Evolutionary conservation across 345 rosid species (phyloP), one percentile per base, ranked within the genome.

Genomic region (Linum tenue): DNA sequence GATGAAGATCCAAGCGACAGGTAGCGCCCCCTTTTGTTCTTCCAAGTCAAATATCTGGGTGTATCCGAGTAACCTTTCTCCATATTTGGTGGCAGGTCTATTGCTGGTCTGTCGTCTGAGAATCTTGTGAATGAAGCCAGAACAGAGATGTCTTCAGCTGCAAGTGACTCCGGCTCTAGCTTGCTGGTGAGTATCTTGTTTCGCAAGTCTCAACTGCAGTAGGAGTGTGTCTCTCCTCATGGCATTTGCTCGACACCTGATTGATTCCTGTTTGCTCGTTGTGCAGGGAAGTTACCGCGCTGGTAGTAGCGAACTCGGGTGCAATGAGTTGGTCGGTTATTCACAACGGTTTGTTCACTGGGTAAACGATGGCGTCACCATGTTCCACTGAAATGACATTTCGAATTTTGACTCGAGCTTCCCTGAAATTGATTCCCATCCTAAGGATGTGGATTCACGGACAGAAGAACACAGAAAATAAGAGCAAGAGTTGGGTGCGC

Each of bases 1-100:
- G 96, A 90, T 63, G 97, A 86, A 63, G 96, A 90, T 68, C 69
- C 67, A 53, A 78, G 67, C 69, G 87, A 80, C 66, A 88, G 97
- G 97, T 94, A 80, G 31, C 35, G 37, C 53, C 14, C 53, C 14
- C 14, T 48, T 48, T 48, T 48, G 14, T 48, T 64, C 3, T 41
- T 62, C 31, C 31, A 22, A 22, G 31, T 22, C 31, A 22, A 22
- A 22, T 22, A 22, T 22, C 31, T 22, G 10, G 3, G 36, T 35
- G 53, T 12, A 48, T 4, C 44, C 5, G 44, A 4, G 44, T 35
- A 36, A 22, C 39, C 40, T 59, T 8, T 36, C 39, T 22, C 31
- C 40, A 11, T n/a, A 38, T n/a, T 39, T 7, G 17, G 50, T 62
- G 35, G 14, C 64, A 62, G 64, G 42, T 62, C 64, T 14, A 5